A percentile compares a stretch with the other conserved stretches of the same genome.
These are phyloP conservation scores for Quambalaria eucalypti DNA, from an alignment of 1,284 basidiomycete species.

Conservation along the genomic window DNA sequence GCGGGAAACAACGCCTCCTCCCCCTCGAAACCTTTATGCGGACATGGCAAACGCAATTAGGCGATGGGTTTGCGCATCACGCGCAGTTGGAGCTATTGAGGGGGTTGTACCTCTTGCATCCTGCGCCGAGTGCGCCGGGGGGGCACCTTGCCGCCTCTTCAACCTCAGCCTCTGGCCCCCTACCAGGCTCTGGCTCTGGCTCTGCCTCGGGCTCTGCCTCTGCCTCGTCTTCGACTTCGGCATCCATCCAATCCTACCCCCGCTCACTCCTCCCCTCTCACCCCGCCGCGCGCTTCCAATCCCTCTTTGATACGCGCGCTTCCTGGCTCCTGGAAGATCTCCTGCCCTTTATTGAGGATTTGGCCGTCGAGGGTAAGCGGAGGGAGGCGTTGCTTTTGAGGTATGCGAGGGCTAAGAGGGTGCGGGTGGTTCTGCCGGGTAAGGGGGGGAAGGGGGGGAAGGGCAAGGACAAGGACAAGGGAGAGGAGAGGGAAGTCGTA, in stretches of 20 bases:
- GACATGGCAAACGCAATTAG: background rate
- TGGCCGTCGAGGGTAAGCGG: constrained; percentile 18
- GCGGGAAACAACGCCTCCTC: background rate
- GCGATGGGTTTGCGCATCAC: constrained; percentile 5
- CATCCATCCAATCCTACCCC: constrained; percentile 35
- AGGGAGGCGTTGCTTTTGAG: constrained; percentile 31
- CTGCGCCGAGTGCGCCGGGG: constrained; percentile 11
- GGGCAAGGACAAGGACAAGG: constrained; percentile 16
- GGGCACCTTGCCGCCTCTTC: background rate
- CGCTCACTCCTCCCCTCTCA: constrained; percentile 30
- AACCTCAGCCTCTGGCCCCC: too few species aligned
- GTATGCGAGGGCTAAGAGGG: constrained; percentile 17
- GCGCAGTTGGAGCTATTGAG: constrained; percentile 13
- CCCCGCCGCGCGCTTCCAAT: constrained; percentile 38
- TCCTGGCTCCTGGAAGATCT: constrained; percentile 41
- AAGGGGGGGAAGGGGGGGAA: constrained; percentile 15
- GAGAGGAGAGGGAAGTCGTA: background rate
- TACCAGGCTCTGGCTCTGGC: too few species aligned
- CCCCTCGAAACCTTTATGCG: constrained; percentile 7
- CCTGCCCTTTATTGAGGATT: constrained; percentile 44
- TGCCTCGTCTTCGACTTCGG: background rate
- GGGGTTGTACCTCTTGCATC: constrained; percentile 25
- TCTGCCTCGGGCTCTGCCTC: too few species aligned
- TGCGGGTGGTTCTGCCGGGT: constrained; percentile 8
- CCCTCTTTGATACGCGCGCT: constrained; percentile 35